These are phyloP conservation scores for Ambrosiella beaveri DNA, from an alignment of 2,329 filamentous ascomycete species.

Conservation along the genomic window DNA sequence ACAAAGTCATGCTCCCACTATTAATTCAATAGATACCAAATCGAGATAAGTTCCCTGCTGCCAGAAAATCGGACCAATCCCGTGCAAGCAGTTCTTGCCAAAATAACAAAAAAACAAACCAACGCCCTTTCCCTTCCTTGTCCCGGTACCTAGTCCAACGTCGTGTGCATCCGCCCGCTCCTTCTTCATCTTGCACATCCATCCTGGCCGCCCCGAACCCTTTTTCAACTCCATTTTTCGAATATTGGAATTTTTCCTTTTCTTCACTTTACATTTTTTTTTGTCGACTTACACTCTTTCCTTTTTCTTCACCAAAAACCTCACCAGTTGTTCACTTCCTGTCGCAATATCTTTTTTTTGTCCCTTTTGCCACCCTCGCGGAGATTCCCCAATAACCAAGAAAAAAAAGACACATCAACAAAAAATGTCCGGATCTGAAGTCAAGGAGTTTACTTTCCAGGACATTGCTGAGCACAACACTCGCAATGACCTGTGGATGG, in stretches of 20 bases:
- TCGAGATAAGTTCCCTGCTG: not conserved
- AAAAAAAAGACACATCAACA: not conserved
- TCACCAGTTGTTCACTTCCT: not conserved
- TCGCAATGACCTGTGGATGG: constrained; percentile 86
- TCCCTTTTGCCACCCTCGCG: constrained; percentile 1
- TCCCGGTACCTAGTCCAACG: not conserved
- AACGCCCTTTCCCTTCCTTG: not conserved
- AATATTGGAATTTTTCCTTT: not conserved
- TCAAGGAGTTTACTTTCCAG: constrained; percentile 49
- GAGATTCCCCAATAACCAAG: not conserved
- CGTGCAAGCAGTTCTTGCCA: not conserved
- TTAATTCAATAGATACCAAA: not conserved
- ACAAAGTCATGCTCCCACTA: not conserved
- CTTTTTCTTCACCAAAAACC: not conserved
- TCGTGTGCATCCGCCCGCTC: not conserved
- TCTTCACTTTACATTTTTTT: not conserved
- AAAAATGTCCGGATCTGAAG: constrained; percentile 15
- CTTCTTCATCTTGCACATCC: not conserved
- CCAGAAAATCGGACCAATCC: not conserved
- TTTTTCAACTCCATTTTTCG: constrained; percentile 1
- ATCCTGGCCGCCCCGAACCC: not conserved
- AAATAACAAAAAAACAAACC: not conserved
- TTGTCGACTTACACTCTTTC: not conserved
- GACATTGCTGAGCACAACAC: constrained; percentile 73
- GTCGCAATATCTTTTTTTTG: not conserved